A percentile compares a stretch with the other conserved stretches of the same genome.
Evolutionary conservation across 441 rosid genomes (phyloP).

Genomic region (Melastoma candidum): DNA sequence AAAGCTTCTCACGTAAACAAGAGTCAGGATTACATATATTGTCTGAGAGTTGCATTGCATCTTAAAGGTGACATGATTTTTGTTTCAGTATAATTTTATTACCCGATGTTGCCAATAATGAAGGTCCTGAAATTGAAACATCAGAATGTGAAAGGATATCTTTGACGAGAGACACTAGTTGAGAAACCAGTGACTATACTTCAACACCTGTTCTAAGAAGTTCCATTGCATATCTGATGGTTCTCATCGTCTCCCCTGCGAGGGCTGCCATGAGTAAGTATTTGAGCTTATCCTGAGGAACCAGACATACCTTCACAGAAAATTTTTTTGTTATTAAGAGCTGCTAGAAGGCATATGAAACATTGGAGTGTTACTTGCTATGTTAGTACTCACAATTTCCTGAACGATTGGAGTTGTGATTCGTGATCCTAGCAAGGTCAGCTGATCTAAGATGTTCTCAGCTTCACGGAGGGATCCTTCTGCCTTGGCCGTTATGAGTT

Average conservation of each 20-base stretch:
- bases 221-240: conserved; percentile 17
- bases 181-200: conserved; percentile 18
- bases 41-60: background rate
- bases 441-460: conserved; percentile 22
- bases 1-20: background rate
- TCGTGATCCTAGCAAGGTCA: conserved; percentile 18
- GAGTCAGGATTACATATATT: background rate
- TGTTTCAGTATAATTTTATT: conserved; percentile 4
- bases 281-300: conserved; percentile 15
- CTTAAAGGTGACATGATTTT: conserved; percentile 1
- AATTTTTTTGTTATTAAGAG: background rate
- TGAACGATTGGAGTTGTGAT: conserved; percentile 20
- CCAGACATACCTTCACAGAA: conserved; percentile 16
- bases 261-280: conserved; percentile 20
- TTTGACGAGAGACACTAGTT: conserved; percentile 19
- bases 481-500: conserved; percentile 18
- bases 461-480: conserved; percentile 27
- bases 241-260: conserved; percentile 18
- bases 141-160: conserved; percentile 13
- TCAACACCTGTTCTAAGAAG: conserved; percentile 16
- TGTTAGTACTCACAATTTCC: conserved; percentile 14
- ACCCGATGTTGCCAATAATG: conserved; percentile 10
- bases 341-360: too few relatives aligned
- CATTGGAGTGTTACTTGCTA: background rate
- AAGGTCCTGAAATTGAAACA: background rate